Conservation (phyloP, 2,329 filamentous ascomycete genomes). For the Fusarium odoratissimum region DNA sequence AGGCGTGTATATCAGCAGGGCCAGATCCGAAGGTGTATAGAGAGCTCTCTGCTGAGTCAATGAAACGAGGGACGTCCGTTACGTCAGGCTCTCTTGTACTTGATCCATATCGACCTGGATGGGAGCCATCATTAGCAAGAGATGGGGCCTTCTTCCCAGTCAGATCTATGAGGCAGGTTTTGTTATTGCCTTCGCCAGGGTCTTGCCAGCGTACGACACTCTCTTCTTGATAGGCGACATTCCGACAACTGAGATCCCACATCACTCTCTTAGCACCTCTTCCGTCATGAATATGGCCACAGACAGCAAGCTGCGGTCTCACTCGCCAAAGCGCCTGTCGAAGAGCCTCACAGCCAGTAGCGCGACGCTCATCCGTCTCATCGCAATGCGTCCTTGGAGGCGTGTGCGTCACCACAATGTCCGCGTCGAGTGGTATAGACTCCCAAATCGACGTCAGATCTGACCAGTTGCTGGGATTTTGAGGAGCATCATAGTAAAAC, state of each 20-base stretch:
- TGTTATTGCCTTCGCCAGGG: constrained; percentile 64
- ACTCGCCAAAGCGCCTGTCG: constrained; percentile 67
- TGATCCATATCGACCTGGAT: constrained; percentile 27
- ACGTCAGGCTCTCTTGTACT: constrained; percentile 7
- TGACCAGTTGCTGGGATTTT: constrained; percentile 22
- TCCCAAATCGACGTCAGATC: constrained; percentile 65
- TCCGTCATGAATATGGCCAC: constrained; percentile 78
- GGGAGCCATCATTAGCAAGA: constrained; percentile 61
- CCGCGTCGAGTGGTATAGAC: constrained; percentile 68
- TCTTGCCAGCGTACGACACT: constrained; percentile 66
- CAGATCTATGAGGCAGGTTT: constrained; percentile 72
- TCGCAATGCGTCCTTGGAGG: constrained; percentile 73
- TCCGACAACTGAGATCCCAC: constrained; percentile 64
- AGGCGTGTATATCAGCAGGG: constrained; percentile 36
- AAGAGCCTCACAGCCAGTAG: constrained; percentile 71
- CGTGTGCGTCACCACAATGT: constrained; percentile 78
- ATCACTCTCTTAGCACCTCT: constrained; percentile 71
- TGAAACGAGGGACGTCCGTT: background rate
- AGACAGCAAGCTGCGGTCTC: constrained; percentile 73
- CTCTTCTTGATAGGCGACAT: constrained; percentile 59
- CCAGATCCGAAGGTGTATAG: constrained; percentile 25
- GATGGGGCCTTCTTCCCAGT: constrained; percentile 57
- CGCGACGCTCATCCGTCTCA: constrained; percentile 51
- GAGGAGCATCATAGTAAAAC: constrained; percentile 67
- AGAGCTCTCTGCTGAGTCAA: background rate